These are phyloP conservation scores for Ustilago xerochloae DNA, from an alignment of 1,284 basidiomycete species.

Conservation along the genomic window DNA sequence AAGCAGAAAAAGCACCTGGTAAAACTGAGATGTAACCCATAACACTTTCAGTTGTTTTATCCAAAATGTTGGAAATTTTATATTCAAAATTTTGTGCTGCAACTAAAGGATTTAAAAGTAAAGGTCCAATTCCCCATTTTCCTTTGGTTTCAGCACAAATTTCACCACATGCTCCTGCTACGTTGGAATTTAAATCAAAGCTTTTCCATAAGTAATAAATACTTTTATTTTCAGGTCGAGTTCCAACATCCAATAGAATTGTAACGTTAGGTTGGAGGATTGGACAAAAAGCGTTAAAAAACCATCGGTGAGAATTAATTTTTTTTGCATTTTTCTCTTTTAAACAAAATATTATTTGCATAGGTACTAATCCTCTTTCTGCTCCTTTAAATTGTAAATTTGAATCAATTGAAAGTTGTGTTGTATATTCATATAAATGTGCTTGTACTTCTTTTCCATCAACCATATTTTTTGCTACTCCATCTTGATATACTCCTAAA, in stretches of 20 bases:
- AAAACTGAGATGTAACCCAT: slow-evolving; percentile 67
- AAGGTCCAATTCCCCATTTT: slow-evolving; percentile 74
- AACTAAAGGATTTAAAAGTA: slow-evolving; percentile 90
- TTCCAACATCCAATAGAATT: slow-evolving; percentile 91
- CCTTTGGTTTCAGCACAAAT: slow-evolving; percentile 66
- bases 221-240: slow-evolving; percentile 94
- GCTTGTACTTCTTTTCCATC: slow-evolving; percentile 89
- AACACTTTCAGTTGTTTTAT: slow-evolving; percentile 66
- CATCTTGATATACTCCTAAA: slow-evolving; percentile 74
- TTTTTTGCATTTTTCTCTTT: slow-evolving; percentile 69
- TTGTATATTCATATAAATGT: slow-evolving; percentile 95
- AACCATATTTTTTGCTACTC: slow-evolving; percentile 88
- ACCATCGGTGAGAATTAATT: slow-evolving; percentile 83
- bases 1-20: slow-evolving; percentile 68
- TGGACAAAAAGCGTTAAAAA: slow-evolving; percentile 64
- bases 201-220: slow-evolving; percentile 97
- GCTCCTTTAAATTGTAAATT: slow-evolving; percentile 92
- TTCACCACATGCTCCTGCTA: slow-evolving; percentile 90
- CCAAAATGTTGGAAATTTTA: slow-evolving; percentile 71
- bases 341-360: slow-evolving; percentile 66
- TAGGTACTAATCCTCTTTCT: slow-evolving; percentile 78
- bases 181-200: slow-evolving; percentile 80
- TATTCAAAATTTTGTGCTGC: slow-evolving; percentile 93
- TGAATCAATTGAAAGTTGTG: slow-evolving; percentile 86
- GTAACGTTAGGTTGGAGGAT: slow-evolving; percentile 84